Conservation (phyloP, 768 basidiomycete genomes). For the Daedalea quercina region DNA sequence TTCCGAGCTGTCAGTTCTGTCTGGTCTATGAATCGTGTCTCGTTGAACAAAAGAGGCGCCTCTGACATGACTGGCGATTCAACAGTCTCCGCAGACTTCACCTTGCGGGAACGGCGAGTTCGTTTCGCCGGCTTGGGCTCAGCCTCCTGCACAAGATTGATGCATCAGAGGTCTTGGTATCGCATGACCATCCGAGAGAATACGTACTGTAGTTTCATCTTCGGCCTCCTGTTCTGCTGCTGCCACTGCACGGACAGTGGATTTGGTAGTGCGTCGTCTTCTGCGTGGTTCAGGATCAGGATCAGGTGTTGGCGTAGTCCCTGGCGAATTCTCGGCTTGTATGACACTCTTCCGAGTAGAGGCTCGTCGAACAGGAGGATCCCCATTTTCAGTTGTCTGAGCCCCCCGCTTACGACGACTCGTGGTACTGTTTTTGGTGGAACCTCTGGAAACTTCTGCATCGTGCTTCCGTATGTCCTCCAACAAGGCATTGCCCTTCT, state of each 20-base stretch:
- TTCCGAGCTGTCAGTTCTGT: constrained; percentile 16
- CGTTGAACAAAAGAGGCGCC: constrained; percentile 14
- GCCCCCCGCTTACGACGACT: constrained; percentile 7
- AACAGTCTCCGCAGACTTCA: constrained; percentile 22
- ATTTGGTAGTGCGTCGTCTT: constrained; percentile 32
- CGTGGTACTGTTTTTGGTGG: constrained; percentile 8
- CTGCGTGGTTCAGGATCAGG: constrained; percentile 56
- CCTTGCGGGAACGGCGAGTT: constrained; percentile 23
- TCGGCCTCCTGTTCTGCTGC: constrained; percentile 24
- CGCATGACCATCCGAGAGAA: neutral
- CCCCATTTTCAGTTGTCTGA: constrained; percentile 5
- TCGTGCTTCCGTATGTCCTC: constrained; percentile 79
- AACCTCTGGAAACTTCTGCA: constrained; percentile 29
- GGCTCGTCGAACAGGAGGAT: constrained; percentile 5
- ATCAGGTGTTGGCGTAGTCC: constrained; percentile 52
- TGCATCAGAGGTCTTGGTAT: too few relatives aligned
- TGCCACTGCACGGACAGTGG: constrained; percentile 24
- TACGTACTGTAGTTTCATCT: constrained; percentile 23
- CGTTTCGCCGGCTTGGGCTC: constrained; percentile 28
- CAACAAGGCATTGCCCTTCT: constrained; percentile 76
- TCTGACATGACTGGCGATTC: constrained; percentile 18
- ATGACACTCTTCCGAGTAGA: constrained; percentile 29
- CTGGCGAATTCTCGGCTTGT: constrained; percentile 39
- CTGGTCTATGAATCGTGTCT: constrained; percentile 20
- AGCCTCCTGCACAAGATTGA: constrained; percentile 15